phyloP scores from a whole-genome alignment of 495 filamentous ascomycete genomes.

The Xylaria nigripes region DNA sequence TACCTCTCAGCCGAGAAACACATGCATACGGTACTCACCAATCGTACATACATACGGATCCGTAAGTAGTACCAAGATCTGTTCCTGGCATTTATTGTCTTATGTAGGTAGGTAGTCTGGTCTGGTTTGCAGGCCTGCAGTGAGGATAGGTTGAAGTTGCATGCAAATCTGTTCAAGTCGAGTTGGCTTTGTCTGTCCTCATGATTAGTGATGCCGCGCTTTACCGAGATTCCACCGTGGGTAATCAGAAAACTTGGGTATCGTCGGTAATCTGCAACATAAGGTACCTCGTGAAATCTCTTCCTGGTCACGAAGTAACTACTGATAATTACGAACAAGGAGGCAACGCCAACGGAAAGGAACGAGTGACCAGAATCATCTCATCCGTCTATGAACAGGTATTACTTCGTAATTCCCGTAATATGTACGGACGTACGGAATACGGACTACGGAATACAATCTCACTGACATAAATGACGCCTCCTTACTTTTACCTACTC shows the following conservation, averaged over 20 bases:
- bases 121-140: too few species aligned
- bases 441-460: too few species aligned
- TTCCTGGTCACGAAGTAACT: not conserved
- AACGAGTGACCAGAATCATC: not conserved
- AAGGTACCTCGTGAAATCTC: too few species aligned
- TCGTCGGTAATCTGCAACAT: too few species aligned
- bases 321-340: too few species aligned
- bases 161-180: not conserved
- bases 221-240: conserved; percentile 10
- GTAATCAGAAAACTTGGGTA: not conserved
- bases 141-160: too few species aligned
- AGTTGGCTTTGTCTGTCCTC: not conserved
- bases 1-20: not conserved
- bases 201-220: not conserved
- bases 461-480: too few species aligned
- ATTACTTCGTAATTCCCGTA: too few species aligned
- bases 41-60: too few species aligned
- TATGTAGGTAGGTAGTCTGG: not conserved
- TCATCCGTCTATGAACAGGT: too few species aligned
- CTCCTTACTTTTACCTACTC: too few species aligned
- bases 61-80: not conserved
- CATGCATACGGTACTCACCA: not conserved
- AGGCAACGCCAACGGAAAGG: not conserved
- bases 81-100: not conserved
- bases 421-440: too few species aligned